Evolutionary conservation across 768 basidiomycete genomes (phyloP).

Genomic region (Kwoniella pini): DNA sequence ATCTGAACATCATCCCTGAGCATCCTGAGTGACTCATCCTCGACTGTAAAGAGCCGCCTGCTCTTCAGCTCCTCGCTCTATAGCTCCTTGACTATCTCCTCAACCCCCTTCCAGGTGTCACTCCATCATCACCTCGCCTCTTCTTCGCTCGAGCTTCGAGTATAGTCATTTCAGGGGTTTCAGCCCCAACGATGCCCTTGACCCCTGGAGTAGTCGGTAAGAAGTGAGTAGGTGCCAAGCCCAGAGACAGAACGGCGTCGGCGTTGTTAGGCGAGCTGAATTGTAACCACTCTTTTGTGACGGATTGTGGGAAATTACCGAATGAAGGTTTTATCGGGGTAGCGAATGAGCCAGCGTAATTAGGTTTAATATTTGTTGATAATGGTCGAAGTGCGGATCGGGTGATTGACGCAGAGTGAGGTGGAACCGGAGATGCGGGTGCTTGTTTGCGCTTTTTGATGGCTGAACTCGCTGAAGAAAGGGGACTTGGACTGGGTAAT

Average conservation of each 20-base stretch:
- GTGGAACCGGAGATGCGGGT: neutral
- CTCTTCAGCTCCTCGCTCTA: too few species aligned
- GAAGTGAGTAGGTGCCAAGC: slow-evolving; percentile 16
- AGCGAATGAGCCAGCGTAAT: slow-evolving; percentile 8
- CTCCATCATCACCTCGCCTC: slow-evolving; percentile 5
- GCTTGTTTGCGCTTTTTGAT: slow-evolving; percentile 16
- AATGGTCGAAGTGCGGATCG: slow-evolving; percentile 6
- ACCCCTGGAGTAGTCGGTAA: slow-evolving; percentile 18
- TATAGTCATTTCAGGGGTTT: slow-evolving; percentile 20
- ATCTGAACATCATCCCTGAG: too few species aligned
- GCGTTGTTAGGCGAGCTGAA: slow-evolving; percentile 15
- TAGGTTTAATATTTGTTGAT: slow-evolving; percentile 12
- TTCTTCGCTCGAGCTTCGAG: slow-evolving; percentile 20
- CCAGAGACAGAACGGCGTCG: slow-evolving; percentile 7
- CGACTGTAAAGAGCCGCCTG: too few species aligned
- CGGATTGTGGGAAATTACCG: slow-evolving; percentile 2
- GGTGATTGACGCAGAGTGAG: neutral
- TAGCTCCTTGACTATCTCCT: neutral
- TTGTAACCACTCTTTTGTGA: slow-evolving; percentile 17
- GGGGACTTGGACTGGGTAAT: slow-evolving; percentile 14
- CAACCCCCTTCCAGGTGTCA: neutral
- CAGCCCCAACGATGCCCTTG: slow-evolving; percentile 12
- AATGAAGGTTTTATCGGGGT: slow-evolving; percentile 10
- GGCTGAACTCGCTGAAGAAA: neutral
- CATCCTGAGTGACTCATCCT: too few species aligned